Conservation (phyloP, 805 yeast genomes). For the Nakazawaea populi region DNA sequence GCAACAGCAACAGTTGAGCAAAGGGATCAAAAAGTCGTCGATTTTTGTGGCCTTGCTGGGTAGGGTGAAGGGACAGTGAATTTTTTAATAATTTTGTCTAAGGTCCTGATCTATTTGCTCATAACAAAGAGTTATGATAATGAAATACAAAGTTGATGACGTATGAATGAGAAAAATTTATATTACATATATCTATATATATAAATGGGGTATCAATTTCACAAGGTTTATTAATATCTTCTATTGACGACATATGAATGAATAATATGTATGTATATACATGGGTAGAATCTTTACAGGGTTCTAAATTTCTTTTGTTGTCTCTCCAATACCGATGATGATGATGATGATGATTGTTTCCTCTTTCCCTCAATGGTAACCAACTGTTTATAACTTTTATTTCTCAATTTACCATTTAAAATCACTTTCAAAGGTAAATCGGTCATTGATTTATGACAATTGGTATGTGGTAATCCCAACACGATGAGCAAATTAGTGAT, state of each 20-base stretch:
- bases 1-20: background rate
- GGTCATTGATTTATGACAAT: slow-evolving; percentile 54
- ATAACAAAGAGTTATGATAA: too few species aligned
- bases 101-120: background rate
- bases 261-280: background rate
- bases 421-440: slow-evolving; percentile 59
- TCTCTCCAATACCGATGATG: slow-evolving; percentile 13
- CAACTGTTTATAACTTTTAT: slow-evolving; percentile 74
- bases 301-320: slow-evolving; percentile 13
- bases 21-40: slow-evolving; percentile 11
- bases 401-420: slow-evolving; percentile 68
- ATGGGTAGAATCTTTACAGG: background rate
- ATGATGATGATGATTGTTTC: slow-evolving; percentile 13
- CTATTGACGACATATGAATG: too few species aligned
- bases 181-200: background rate
- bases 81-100: background rate
- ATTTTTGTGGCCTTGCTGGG: slow-evolving; percentile 8
- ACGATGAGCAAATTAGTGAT: slow-evolving; percentile 57
- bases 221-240: too few species aligned
- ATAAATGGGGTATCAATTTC: too few species aligned
- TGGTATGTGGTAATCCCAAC: slow-evolving; percentile 63
- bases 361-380: slow-evolving; percentile 43
- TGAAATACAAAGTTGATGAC: too few species aligned
- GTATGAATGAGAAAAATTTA: too few species aligned
- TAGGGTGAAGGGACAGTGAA: background rate